Conservation (phyloP, 2,329 filamentous ascomycete species). For the Elsinoe ampelina region DNA sequence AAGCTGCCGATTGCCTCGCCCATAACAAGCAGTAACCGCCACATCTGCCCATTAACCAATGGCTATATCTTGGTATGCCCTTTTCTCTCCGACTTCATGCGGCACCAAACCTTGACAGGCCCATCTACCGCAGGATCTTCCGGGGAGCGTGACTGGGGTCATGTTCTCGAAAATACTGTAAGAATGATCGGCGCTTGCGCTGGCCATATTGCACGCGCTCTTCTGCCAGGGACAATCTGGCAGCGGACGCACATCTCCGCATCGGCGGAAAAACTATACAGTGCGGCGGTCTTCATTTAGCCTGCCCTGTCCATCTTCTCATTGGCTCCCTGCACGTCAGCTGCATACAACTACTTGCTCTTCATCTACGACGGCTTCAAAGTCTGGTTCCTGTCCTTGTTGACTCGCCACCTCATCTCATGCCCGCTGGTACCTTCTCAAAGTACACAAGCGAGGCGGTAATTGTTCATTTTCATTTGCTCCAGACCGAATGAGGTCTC, state of each 20-base stretch:
- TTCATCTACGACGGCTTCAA: not conserved
- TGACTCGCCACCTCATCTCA: constrained; percentile 9
- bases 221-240: constrained; percentile 8
- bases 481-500: not conserved
- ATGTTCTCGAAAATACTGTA: not conserved
- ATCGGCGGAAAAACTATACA: constrained; percentile 8
- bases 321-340: not conserved
- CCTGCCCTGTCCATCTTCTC: not conserved
- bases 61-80: not conserved
- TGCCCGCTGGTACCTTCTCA: not conserved
- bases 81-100: not conserved
- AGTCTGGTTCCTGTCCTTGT: not conserved
- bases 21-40: not conserved
- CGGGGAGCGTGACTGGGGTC: constrained; percentile 9
- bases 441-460: constrained; percentile 9
- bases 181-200: constrained; percentile 6
- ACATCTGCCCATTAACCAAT: no score
- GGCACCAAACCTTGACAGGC: not conserved
- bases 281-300: constrained; percentile 2
- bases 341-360: not conserved
- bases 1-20: no score
- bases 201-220: not conserved
- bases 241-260: constrained; percentile 4
- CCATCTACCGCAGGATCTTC: constrained; percentile 1
- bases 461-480: not conserved